phyloP scores from a whole-genome alignment of 495 filamentous ascomycete species.

The Neurospora tetrasperma region DNA sequence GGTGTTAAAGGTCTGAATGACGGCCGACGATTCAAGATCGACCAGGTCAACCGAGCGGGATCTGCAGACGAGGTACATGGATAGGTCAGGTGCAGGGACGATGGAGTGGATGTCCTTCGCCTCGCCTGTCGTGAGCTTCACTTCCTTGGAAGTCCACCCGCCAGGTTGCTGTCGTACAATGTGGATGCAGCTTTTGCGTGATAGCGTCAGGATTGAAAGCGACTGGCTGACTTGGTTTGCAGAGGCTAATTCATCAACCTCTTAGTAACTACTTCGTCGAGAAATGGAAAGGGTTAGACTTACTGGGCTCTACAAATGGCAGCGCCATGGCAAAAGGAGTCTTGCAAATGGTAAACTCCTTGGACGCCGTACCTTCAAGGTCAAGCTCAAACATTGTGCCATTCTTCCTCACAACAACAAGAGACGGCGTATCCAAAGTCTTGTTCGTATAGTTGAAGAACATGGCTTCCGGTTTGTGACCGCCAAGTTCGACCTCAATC shows the following conservation, averaged over 20 bases:
- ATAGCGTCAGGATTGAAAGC: constrained; percentile 29
- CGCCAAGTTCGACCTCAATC: constrained; percentile 38
- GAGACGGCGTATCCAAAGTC: constrained; percentile 19
- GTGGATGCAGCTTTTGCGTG: constrained; percentile 35
- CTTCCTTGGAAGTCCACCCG: constrained; percentile 27
- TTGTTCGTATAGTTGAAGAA: constrained; percentile 37
- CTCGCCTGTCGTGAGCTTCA: constrained; percentile 22
- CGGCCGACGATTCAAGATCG: constrained; percentile 35
- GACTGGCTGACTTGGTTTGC: constrained; percentile 3
- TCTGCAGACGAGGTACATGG: constrained; percentile 35
- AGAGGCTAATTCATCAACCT: constrained; percentile 2
- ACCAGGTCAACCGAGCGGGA: constrained; percentile 42
- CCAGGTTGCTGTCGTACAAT: constrained; percentile 28
- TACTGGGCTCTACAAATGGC: constrained; percentile 32
- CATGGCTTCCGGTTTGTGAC: constrained; percentile 45
- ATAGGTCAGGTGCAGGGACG: constrained; percentile 35
- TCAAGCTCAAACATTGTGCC: constrained; percentile 46
- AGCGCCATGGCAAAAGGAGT: constrained; percentile 35
- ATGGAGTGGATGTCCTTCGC: constrained; percentile 28
- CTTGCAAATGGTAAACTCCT: constrained; percentile 32
- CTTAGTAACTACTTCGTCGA: neutral
- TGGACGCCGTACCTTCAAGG: constrained; percentile 17
- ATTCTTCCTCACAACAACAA: constrained; percentile 48
- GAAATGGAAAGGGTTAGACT: constrained; percentile 1
- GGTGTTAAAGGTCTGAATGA: constrained; percentile 47